Conservation (phyloP, 805 yeast species). For the Myxozyma vanderwaltii region DNA sequence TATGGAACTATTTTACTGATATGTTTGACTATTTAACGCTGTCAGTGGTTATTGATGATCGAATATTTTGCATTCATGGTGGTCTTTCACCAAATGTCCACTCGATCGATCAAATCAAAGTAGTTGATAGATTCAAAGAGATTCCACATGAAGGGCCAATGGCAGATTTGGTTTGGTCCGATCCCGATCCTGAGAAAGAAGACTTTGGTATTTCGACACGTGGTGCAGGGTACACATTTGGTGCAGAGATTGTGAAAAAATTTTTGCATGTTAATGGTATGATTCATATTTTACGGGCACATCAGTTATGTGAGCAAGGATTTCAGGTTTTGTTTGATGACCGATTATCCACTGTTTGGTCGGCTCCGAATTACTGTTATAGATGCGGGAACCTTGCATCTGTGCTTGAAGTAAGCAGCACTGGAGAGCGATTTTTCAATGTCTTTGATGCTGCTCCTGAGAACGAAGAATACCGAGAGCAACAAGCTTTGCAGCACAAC, state of each 20-base stretch:
- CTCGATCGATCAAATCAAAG: constrained; percentile 84
- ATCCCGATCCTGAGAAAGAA: constrained; percentile 79
- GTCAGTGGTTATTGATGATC: constrained; percentile 86
- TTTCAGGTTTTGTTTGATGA: constrained; percentile 90
- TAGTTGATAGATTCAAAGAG: constrained; percentile 88
- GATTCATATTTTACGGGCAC: constrained; percentile 87
- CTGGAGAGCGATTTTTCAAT: constrained; percentile 73
- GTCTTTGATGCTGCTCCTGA: constrained; percentile 98
- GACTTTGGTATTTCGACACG: constrained; percentile 90
- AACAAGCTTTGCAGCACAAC: constrained; percentile 24
- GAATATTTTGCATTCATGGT: constrained; percentile 94
- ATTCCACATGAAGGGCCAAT: constrained; percentile 99
- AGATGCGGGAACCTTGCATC: constrained; percentile 97
- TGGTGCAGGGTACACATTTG: constrained; percentile 98
- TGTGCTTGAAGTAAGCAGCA: constrained; percentile 81
- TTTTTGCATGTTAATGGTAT: constrained; percentile 77
- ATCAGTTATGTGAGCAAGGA: constrained; percentile 95
- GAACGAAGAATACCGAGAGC: constrained; percentile 56
- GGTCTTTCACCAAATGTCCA: constrained; percentile 95
- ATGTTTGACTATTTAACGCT: constrained; percentile 87
- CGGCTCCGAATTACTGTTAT: constrained; percentile 97
- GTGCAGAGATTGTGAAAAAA: constrained; percentile 83
- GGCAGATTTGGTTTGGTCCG: constrained; percentile 99
- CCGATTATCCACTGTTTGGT: constrained; percentile 93
- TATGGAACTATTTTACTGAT: constrained; percentile 90